Evolutionary conservation across 1,284 basidiomycete species (phyloP), one percentile per base, ranked within the genome.

Genomic region (Tilletia setariae): DNA sequence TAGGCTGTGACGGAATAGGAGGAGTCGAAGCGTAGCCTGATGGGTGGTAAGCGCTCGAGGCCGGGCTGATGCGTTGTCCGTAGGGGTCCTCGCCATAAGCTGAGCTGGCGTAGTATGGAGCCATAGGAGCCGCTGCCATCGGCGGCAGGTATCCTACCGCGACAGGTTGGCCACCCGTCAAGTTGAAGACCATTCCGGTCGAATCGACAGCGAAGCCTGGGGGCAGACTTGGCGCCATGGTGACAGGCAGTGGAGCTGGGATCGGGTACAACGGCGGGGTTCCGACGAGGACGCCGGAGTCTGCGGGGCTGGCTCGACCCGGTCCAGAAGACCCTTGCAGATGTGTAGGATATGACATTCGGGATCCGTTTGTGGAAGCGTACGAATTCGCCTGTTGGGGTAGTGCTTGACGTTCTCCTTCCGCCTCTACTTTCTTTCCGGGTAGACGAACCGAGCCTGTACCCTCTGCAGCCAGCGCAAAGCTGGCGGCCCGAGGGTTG

Each of bases 141-240:
- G 56, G 62, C 8, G 62, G 62, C 42, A 44, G 23, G 42, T 63
- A 63, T 19, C 62, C 62, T 11, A 63, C 42, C 19, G 62, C 62
- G 2, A 63, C 42, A 13, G 62, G 62, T 42, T 63, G 62, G 3
- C 42, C 62, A 23, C 62, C 62, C 2, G 40, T 43, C 35, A 63
- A 15, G 30, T 63, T 28, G 25, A 44, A 63, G 2, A 63, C 62
- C 62, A 63, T 63, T 3, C 62, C 62, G 7, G 62, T 44, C 23
- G 62, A 19, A 28, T 63, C 62, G 21, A 63, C 43, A 13, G 62
- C 62, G 25, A 63, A 63, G 62, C 62, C 62, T 4, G 62, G 62
- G 4, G 62, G 62, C 8, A 63, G 21, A 16, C 21, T 44, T 13
- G 32, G 32, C 16, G 56, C 56, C 56, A 61, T 61, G 9, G 30